A percentile compares a stretch with the other conserved stretches of the same genome.
These are phyloP conservation scores for Heliocybe sulcata DNA, from an alignment of 1,284 basidiomycete genomes.

Conservation along the genomic window DNA sequence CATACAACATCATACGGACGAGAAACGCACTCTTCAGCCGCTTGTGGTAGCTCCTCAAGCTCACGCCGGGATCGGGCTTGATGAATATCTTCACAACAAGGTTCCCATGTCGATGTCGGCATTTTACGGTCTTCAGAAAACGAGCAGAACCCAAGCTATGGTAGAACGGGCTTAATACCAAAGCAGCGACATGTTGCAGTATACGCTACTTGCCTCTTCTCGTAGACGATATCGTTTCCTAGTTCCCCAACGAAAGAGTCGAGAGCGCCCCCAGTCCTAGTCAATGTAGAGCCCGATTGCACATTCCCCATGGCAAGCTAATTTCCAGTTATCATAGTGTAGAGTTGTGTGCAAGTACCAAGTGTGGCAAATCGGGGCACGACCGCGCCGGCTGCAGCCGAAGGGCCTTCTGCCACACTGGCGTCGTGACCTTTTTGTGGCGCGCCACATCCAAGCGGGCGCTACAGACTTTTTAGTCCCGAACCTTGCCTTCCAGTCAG, in stretches of 20 bases:
- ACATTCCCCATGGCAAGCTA: conserved; percentile 53
- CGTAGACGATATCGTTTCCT: conserved; percentile 80
- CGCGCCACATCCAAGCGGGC: no score
- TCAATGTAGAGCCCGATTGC: conserved; percentile 57
- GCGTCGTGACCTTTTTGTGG: no score
- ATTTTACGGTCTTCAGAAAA: conserved; percentile 90
- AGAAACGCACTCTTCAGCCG: conserved; percentile 51
- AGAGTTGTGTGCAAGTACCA: no score
- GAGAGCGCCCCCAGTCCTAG: conserved; percentile 68
- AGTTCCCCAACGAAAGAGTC: conserved; percentile 89
- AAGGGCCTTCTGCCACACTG: no score
- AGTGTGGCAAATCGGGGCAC: no score
- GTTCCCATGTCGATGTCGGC: conserved; percentile 63
- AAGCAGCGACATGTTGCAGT: background rate
- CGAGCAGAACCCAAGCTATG: conserved; percentile 82
- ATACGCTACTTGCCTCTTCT: conserved; percentile 64
- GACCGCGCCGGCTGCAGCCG: no score
- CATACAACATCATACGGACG: background rate
- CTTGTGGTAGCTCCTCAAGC: conserved; percentile 53
- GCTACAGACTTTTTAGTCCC: no score
- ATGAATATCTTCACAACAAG: conserved; percentile 79
- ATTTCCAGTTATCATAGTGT: no score
- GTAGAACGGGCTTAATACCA: background rate
- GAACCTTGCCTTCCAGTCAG: no score
- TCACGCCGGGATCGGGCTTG: conserved; percentile 66